phyloP scores from a whole-genome alignment of 106 monocot genomes.

The Xerophyta viscosa region DNA sequence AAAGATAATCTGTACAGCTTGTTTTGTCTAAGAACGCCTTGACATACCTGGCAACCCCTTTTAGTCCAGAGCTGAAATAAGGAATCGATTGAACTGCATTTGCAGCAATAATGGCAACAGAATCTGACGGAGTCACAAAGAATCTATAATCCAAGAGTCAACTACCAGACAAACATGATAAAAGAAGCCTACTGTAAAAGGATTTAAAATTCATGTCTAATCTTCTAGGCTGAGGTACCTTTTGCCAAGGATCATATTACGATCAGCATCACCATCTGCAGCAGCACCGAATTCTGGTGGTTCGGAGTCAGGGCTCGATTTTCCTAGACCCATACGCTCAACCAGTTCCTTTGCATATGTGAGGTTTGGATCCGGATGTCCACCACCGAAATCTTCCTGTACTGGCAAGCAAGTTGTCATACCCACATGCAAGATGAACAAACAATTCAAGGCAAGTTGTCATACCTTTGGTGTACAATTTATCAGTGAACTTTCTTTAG shows the following conservation, averaged over 20 bases:
- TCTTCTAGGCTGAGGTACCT: too few species aligned
- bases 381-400: constrained; percentile 97
- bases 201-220: too few species aligned
- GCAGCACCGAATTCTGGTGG: constrained; percentile 98
- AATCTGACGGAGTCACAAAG: constrained; percentile 98
- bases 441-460: not conserved
- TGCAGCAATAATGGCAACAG: constrained; percentile 97
- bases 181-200: too few species aligned
- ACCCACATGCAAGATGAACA: not conserved
- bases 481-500: constrained; percentile 70
- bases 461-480: constrained; percentile 89
- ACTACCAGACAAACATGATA: too few species aligned
- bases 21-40: too few species aligned
- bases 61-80: constrained; percentile 86
- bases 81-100: constrained; percentile 96
- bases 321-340: constrained; percentile 81
- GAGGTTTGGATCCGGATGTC: constrained; percentile 94
- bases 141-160: too few species aligned
- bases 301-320: constrained; percentile 40
- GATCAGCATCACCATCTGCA: constrained; percentile 99
- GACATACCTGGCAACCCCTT: constrained; percentile 93
- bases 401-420: not conserved
- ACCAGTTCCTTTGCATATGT: constrained; percentile 98
- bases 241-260: constrained; percentile 87
- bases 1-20: too few species aligned